These are phyloP conservation scores for Pythium oligandrum DNA, from an alignment of 352 stramenopile species.

Conservation along the genomic window DNA sequence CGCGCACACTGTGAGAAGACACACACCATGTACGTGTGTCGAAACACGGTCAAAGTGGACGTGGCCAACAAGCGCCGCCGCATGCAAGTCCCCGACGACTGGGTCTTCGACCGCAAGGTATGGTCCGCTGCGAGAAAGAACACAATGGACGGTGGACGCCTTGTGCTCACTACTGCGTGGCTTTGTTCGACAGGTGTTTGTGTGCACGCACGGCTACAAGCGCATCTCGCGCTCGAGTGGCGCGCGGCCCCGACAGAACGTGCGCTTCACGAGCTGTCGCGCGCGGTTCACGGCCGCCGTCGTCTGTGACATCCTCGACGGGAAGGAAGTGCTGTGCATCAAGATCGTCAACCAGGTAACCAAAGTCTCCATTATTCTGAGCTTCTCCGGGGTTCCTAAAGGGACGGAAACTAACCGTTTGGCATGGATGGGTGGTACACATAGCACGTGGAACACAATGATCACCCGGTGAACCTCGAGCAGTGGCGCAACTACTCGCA, in stretches of 20 bases:
- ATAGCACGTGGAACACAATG: slow-evolving; percentile 55
- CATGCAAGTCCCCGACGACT: slow-evolving; percentile 53
- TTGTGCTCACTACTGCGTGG: neutral
- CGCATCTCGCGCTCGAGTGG: slow-evolving; percentile 58
- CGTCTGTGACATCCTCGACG: slow-evolving; percentile 42
- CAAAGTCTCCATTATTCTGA: too few relatives aligned
- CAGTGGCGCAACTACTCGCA: slow-evolving; percentile 79
- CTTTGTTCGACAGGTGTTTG: slow-evolving; percentile 35
- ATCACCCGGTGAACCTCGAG: slow-evolving; percentile 56
- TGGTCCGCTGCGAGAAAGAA: neutral
- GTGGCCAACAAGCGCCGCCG: slow-evolving; percentile 69
- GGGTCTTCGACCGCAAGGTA: slow-evolving; percentile 71
- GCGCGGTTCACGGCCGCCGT: slow-evolving; percentile 64
- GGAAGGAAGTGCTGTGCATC: slow-evolving; percentile 55
- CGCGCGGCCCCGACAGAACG: slow-evolving; percentile 56
- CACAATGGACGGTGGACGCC: neutral
- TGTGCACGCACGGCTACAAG: slow-evolving; percentile 73
- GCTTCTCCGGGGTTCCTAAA: too few relatives aligned
- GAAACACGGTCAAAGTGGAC: slow-evolving; percentile 70
- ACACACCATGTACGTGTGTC: slow-evolving; percentile 77
- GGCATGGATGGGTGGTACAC: too few relatives aligned
- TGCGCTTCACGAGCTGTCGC: slow-evolving; percentile 64
- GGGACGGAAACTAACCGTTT: too few relatives aligned
- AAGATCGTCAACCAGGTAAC: slow-evolving; percentile 36
- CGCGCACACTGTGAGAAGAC: slow-evolving; percentile 71